These are phyloP conservation scores for Whalleya microplaca DNA, from an alignment of 2,329 filamentous ascomycete genomes.

Conservation along the genomic window DNA sequence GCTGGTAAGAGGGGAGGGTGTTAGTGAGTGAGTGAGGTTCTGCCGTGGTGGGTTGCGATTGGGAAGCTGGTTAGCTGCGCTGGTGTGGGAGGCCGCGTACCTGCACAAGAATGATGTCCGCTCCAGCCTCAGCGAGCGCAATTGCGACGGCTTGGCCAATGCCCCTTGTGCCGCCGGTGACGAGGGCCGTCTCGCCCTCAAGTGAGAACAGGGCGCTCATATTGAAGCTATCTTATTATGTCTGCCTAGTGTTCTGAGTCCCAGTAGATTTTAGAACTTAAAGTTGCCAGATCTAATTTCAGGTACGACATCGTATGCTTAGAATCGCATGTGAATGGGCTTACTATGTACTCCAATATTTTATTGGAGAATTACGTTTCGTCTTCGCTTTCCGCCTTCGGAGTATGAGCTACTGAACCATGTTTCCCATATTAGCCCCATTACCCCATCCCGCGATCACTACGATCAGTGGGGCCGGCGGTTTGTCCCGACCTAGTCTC, in stretches of 20 bases:
- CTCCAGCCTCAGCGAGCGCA: constrained; percentile 61
- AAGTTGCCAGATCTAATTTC: not conserved
- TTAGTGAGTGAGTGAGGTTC: not conserved
- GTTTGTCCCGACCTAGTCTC: not conserved
- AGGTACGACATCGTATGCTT: not conserved
- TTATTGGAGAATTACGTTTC: not conserved
- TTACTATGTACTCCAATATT: not conserved
- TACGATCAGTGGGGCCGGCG: not conserved
- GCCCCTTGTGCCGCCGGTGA: constrained; percentile 61
- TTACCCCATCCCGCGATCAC: no score
- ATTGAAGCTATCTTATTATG: not conserved
- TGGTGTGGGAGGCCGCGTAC: constrained; percentile 34
- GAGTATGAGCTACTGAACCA: not conserved
- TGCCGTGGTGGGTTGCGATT: not conserved
- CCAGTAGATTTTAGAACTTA: not conserved
- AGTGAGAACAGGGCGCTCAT: constrained; percentile 53
- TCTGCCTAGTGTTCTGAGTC: not conserved
- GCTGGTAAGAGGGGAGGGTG: constrained; percentile 34
- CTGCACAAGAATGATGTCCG: constrained; percentile 60
- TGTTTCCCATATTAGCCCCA: no score
- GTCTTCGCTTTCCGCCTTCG: not conserved
- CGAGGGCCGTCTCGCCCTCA: constrained; percentile 57
- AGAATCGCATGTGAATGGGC: not conserved
- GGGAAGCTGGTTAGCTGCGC: not conserved
- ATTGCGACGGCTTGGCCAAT: constrained; percentile 62